Evolutionary conservation across 2,329 filamentous ascomycete genomes (phyloP).

Genomic region (Lasiodiplodia hormozganensis): DNA sequence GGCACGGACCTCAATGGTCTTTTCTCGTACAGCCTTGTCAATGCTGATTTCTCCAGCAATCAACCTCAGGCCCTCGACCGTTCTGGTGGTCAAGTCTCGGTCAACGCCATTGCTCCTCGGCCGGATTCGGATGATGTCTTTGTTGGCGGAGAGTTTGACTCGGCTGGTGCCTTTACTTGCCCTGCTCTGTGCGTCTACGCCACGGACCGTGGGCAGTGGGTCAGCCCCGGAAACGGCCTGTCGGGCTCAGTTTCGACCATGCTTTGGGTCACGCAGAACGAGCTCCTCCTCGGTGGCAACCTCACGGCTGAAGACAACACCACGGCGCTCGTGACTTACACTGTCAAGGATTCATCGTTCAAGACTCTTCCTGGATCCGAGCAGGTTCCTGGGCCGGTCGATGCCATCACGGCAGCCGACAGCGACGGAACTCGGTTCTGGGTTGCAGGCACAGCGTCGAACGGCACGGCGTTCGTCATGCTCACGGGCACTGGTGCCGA

Average conservation of each 20-base stretch:
- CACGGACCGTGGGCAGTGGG: conserved; percentile 76
- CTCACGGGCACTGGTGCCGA: conserved; percentile 82
- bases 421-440: conserved; percentile 77
- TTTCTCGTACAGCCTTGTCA: conserved; percentile 77
- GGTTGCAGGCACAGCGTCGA: conserved; percentile 74
- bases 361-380: conserved; percentile 65
- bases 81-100: conserved; percentile 63
- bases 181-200: conserved; percentile 82
- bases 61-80: conserved; percentile 82
- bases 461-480: conserved; percentile 68
- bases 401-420: conserved; percentile 76
- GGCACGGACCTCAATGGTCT: conserved; percentile 72
- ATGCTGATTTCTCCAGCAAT: conserved; percentile 64
- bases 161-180: conserved; percentile 82
- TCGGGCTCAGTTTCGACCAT: conserved; percentile 74
- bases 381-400: conserved; percentile 79
- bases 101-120: conserved; percentile 77
- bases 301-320: conserved; percentile 71
- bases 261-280: conserved; percentile 75
- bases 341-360: conserved; percentile 73
- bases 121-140: conserved; percentile 77
- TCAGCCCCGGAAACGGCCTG: conserved; percentile 74
- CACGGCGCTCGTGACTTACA: conserved; percentile 75
- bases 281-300: conserved; percentile 79
- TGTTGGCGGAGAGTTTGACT: conserved; percentile 84